Evolutionary conservation across 768 basidiomycete species (phyloP).

Genomic region (Mycena latifolia): DNA sequence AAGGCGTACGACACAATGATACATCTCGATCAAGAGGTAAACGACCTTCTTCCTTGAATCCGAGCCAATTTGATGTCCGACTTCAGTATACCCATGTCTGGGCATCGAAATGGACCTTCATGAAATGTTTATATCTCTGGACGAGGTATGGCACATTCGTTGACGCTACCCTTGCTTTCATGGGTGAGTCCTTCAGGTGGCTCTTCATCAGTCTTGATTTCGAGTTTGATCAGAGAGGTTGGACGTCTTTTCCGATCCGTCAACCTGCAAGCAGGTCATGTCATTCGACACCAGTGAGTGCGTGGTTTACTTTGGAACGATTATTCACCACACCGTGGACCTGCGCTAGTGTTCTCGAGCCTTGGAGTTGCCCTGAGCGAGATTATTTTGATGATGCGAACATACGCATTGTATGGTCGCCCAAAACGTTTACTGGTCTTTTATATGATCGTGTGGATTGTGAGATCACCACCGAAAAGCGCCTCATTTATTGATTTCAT

Average conservation of each 20-base stretch:
- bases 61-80: neutral
- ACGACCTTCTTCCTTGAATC: neutral
- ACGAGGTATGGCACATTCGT: conserved; percentile 3
- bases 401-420: neutral
- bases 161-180: neutral
- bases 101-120: neutral
- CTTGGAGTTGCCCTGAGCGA: neutral
- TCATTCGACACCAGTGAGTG: neutral
- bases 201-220: neutral
- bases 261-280: neutral
- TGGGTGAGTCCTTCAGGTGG: neutral
- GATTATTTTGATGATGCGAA: conserved; percentile 3
- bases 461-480: no score
- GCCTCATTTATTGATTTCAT: no score
- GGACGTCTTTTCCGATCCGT: neutral
- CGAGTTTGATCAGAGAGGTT: neutral
- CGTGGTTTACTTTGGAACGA: neutral
- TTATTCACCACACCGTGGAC: no score
- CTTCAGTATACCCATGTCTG: neutral
- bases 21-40: neutral
- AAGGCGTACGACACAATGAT: neutral
- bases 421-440: neutral
- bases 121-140: neutral
- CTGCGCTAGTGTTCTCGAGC: neutral
- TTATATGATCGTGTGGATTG: neutral